These are phyloP conservation scores for Russula vinacea DNA, from an alignment of 768 basidiomycete genomes.

Conservation along the genomic window DNA sequence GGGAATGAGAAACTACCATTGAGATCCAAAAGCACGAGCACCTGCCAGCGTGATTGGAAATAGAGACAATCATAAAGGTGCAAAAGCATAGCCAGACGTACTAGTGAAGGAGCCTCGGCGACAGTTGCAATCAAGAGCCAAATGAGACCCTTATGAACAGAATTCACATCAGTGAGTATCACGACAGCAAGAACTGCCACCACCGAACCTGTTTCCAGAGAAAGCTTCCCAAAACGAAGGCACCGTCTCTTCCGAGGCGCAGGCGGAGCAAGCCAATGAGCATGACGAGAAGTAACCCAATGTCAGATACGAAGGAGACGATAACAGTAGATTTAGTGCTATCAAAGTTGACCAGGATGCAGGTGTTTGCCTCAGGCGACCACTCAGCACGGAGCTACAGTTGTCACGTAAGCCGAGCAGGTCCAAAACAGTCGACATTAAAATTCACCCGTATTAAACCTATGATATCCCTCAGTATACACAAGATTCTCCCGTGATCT, in stretches of 20 bases:
- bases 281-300: background rate
- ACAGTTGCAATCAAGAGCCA: too few relatives aligned
- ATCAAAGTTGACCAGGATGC: background rate
- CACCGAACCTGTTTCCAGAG: constrained; percentile 12
- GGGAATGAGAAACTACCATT: too few relatives aligned
- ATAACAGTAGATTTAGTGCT: background rate
- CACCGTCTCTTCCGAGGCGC: background rate
- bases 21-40: too few relatives aligned
- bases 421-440: background rate
- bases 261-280: background rate
- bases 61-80: too few relatives aligned
- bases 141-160: constrained; percentile 2
- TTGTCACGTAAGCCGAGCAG: background rate
- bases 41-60: too few relatives aligned
- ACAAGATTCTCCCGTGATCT: background rate
- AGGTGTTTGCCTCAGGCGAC: background rate
- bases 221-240: background rate
- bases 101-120: too few relatives aligned
- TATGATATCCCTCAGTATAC: background rate
- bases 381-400: background rate
- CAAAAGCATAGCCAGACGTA: too few relatives aligned
- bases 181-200: background rate
- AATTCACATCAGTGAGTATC: background rate
- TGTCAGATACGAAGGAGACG: background rate
- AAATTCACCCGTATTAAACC: background rate